These are phyloP conservation scores for Ascochyta koolunga DNA, from an alignment of 2,329 filamentous ascomycete genomes.

Conservation along the genomic window DNA sequence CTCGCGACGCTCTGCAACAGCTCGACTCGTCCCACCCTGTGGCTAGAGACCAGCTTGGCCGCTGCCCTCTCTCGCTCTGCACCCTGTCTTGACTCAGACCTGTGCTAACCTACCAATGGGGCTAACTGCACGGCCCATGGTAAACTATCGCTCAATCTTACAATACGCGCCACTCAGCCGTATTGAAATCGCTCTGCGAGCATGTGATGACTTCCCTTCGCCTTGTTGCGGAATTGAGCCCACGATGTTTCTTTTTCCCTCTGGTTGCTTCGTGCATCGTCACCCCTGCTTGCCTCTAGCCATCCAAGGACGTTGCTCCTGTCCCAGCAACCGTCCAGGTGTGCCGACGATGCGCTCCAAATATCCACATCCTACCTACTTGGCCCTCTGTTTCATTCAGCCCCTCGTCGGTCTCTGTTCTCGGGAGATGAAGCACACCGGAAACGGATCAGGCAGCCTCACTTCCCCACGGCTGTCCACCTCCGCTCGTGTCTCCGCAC, in stretches of 20 bases:
- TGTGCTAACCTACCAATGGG: not conserved
- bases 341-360: slow-evolving; percentile 4
- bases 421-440: not conserved
- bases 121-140: slow-evolving; percentile 1
- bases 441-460: slow-evolving; percentile 15
- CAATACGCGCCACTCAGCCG: slow-evolving; percentile 38
- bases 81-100: slow-evolving; percentile 12
- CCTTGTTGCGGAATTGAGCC: not conserved
- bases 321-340: not conserved
- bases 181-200: slow-evolving; percentile 12
- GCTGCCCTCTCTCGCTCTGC: slow-evolving; percentile 13
- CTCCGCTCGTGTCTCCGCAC: slow-evolving; percentile 22
- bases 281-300: slow-evolving; percentile 25
- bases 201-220: slow-evolving; percentile 22
- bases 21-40: slow-evolving; percentile 1
- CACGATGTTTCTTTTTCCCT: slow-evolving; percentile 22
- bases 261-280: slow-evolving; percentile 22
- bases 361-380: not conserved
- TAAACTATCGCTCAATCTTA: slow-evolving; percentile 21
- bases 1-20: not conserved
- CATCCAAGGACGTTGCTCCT: slow-evolving; percentile 3
- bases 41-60: slow-evolving; percentile 1
- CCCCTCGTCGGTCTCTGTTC: not conserved
- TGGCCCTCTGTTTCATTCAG: not conserved
- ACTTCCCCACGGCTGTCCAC: not conserved